Percentiles rank a stretch among this genome's conserved stretches.
Evolutionary conservation across 2,329 filamentous ascomycete genomes (phyloP).

Genomic region (Hypoxylon sp.): DNA sequence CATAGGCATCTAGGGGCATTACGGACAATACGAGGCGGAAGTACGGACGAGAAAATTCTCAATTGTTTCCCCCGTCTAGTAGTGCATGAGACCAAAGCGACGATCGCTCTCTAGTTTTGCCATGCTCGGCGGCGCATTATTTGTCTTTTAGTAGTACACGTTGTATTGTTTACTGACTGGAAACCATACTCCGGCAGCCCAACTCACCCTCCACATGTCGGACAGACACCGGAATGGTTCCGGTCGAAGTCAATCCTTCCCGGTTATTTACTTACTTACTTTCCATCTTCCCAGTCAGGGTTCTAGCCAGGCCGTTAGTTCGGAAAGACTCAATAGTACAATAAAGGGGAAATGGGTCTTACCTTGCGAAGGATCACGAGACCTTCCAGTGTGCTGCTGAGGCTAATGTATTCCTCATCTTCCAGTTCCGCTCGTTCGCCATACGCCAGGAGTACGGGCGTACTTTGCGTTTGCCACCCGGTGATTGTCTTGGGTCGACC

Average conservation of each 20-base stretch:
- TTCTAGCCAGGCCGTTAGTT: constrained; percentile 57
- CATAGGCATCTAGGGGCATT: constrained; percentile 7
- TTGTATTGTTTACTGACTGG: constrained; percentile 10
- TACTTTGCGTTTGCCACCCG: constrained; percentile 99
- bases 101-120: constrained; percentile 27
- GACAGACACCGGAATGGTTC: not conserved
- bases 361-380: constrained; percentile 98
- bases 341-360: constrained; percentile 53
- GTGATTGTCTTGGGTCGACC: constrained; percentile 99
- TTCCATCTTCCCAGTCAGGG: constrained; percentile 66
- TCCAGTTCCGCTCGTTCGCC: constrained; percentile 97
- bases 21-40: constrained; percentile 12
- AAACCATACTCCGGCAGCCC: constrained; percentile 3
- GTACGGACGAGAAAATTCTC: constrained; percentile 6
- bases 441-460: constrained; percentile 93
- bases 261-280: constrained; percentile 54
- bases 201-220: constrained; percentile 5
- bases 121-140: constrained; percentile 34
- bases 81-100: constrained; percentile 28
- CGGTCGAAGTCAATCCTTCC: not conserved
- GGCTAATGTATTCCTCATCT: constrained; percentile 94
- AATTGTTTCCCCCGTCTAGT: constrained; percentile 37
- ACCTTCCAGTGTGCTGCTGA: constrained; percentile 92
- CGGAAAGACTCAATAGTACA: not conserved
- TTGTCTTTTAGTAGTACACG: constrained; percentile 47